Evolutionary conservation across 2,329 filamentous ascomycete genomes (phyloP), one percentile per base, ranked within the genome.

Genomic region (Phialophora expanda): DNA sequence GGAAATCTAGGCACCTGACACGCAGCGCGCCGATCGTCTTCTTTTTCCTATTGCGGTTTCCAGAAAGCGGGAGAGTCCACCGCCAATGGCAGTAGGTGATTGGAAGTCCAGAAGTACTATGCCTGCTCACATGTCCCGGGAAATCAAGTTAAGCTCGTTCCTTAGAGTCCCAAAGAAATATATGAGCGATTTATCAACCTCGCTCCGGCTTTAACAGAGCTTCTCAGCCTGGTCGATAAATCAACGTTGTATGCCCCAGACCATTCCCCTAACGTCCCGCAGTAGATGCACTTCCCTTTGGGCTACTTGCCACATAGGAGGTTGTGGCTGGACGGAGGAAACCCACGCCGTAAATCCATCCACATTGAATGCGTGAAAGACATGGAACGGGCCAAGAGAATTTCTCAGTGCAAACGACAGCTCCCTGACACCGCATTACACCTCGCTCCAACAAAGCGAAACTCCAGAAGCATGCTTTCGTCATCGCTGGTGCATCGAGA

Each of bases 181-280:
- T 61, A 65, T 65, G 62, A 65, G 62, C 62, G 62, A 65, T 65
- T 65, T 65, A 65, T 60, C 46, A 28, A 55, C 48, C 62, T 60
- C 62, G 58, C 46, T 44, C 46, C 58, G 58, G 58, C 48, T 53
- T 30, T 28, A 34, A 24, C 20, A 59, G 14, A 48, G 41, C 38
- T 9, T 50, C 56, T 32, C 41, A 48, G 26, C 26, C 56, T 22
- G 38, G 38, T 14, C 38, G 30, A 44, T 17, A 41, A 59, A 14
- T 24, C 24, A 26, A 44, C 17, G 26, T 30, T 14, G 34, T 28
- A 61, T 61, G 58, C 38, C 4, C 30, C 30, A 53, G 24, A 44
- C 44, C 46, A 38, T 17, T 12, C 22, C 28, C 32, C 22, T 53
- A 41, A 53, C 30, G 24, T 50, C 38, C 56, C 17, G 22, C 41